A percentile compares a stretch with the other conserved stretches of the same genome.
These are phyloP conservation scores for Globisporangium paddicum DNA, from an alignment of 352 stramenopile species.

Conservation along the genomic window DNA sequence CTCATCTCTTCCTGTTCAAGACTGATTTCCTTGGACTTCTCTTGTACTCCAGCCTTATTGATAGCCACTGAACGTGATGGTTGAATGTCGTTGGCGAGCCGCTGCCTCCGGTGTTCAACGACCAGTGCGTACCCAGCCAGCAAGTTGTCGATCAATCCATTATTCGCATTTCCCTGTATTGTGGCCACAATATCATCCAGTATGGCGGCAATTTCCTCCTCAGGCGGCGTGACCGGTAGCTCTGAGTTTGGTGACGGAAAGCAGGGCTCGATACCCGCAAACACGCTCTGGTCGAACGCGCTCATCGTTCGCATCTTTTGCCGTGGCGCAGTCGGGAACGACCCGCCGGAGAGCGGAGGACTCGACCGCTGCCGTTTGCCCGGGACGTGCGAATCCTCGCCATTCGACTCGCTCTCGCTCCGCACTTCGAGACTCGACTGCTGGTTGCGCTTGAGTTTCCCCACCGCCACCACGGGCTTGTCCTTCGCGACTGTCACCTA, in stretches of 20 bases:
- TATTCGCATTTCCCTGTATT: conserved; percentile 17
- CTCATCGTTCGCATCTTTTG: conserved; percentile 1
- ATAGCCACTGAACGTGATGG: neutral
- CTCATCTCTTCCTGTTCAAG: conserved; percentile 31
- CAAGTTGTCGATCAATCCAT: neutral
- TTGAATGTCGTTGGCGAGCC: neutral
- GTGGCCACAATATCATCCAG: conserved; percentile 22
- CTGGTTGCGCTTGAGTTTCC: conserved; percentile 69
- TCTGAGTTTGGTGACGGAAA: neutral
- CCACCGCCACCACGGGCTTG: conserved; percentile 37
- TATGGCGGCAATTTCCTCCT: conserved; percentile 21
- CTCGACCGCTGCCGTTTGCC: conserved; percentile 69
- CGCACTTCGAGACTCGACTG: conserved; percentile 23
- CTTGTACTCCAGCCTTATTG: neutral
- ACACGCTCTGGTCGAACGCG: neutral
- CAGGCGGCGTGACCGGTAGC: neutral
- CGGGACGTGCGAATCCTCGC: conserved; percentile 24
- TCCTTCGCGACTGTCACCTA: conserved; percentile 65
- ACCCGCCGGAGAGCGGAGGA: conserved; percentile 14
- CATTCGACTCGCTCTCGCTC: conserved; percentile 6
- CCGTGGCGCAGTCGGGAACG: neutral
- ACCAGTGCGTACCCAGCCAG: conserved; percentile 9
- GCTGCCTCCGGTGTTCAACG: conserved; percentile 1
- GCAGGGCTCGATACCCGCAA: neutral
- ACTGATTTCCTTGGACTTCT: conserved; percentile 17